phyloP scores from a whole-genome alignment of 768 basidiomycete genomes.

The Hemileccinum rubropunctum region DNA sequence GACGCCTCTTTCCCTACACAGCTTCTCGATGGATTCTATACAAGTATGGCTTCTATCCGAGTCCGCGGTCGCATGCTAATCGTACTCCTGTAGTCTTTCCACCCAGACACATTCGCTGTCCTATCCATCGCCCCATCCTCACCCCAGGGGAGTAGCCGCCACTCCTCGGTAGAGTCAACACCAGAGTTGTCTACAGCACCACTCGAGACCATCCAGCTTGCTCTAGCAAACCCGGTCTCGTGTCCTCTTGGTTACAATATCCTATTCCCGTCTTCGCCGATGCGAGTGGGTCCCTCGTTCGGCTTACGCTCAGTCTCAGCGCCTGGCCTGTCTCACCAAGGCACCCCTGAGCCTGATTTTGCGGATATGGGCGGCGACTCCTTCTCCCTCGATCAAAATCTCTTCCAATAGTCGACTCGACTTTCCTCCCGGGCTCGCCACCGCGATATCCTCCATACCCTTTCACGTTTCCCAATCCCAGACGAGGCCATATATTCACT shows the following conservation, averaged over 20 bases:
- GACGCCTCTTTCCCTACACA: slow-evolving; percentile 30
- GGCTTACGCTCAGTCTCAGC: slow-evolving; percentile 45
- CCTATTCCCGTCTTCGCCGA: slow-evolving; percentile 20
- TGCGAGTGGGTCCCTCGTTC: slow-evolving; percentile 30
- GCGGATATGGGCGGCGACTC: slow-evolving; percentile 36
- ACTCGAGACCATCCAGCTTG: slow-evolving; percentile 40
- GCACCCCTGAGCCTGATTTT: slow-evolving; percentile 39
- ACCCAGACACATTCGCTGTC: slow-evolving; percentile 48
- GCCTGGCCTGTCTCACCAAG: slow-evolving; percentile 31
- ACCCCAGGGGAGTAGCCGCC: slow-evolving; percentile 40
- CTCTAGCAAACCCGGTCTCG: slow-evolving; percentile 37
- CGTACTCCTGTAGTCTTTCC: slow-evolving; percentile 23
- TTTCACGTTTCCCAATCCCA: slow-evolving; percentile 23
- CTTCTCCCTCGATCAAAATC: slow-evolving; percentile 43
- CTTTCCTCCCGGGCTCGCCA: slow-evolving; percentile 12
- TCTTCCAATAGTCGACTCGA: slow-evolving; percentile 44
- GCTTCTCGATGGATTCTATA: slow-evolving; percentile 20
- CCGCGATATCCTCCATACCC: slow-evolving; percentile 15
- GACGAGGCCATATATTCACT: slow-evolving; percentile 22
- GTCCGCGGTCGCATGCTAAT: slow-evolving; percentile 19
- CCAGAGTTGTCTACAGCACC: slow-evolving; percentile 42
- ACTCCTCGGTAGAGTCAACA: slow-evolving; percentile 54
- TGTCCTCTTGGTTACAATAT: slow-evolving; percentile 34
- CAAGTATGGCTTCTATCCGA: slow-evolving; percentile 20
- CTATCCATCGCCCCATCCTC: slow-evolving; percentile 57